phyloP scores from a whole-genome alignment of 2,329 filamentous ascomycete genomes.

The Hypoxylon sp. region DNA sequence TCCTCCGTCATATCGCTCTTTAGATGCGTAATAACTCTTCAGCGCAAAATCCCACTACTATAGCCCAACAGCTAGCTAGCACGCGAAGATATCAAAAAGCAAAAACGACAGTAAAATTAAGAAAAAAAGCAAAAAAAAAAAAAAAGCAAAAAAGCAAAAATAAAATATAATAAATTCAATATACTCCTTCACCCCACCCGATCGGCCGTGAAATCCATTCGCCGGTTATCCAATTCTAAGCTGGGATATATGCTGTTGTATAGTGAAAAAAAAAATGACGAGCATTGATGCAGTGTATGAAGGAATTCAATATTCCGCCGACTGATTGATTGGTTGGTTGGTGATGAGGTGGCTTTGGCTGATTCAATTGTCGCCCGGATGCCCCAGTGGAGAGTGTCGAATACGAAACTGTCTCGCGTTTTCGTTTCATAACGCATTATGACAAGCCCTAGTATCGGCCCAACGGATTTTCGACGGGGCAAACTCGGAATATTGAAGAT shows the following conservation, averaged over 20 bases:
- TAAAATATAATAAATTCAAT: constrained; percentile 28
- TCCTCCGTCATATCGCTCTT: constrained; percentile 1
- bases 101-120: constrained; percentile 4
- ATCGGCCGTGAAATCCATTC: constrained; percentile 44
- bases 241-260: constrained; percentile 39
- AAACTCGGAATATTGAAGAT: constrained; percentile 7
- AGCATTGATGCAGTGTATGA: constrained; percentile 12
- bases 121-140: constrained; percentile 8
- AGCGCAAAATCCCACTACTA: constrained; percentile 19
- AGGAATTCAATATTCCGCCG: constrained; percentile 6
- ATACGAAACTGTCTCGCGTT: constrained; percentile 40
- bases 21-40: constrained; percentile 2
- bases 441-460: constrained; percentile 17
- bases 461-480: constrained; percentile 20
- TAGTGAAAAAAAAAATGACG: constrained; percentile 12
- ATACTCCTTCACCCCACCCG: constrained; percentile 36
- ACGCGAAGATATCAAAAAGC: constrained; percentile 9
- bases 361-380: constrained; percentile 20
- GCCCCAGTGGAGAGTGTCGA: constrained; percentile 10
- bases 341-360: constrained; percentile 12
- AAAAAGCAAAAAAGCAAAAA: constrained; percentile 7
- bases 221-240: constrained; percentile 45
- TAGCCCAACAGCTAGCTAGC: constrained; percentile 13
- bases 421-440: constrained; percentile 41
- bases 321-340: constrained; percentile 3